These are phyloP conservation scores for Arctium lappa DNA, from an alignment of 129 eudicot species.

Conservation along the genomic window DNA sequence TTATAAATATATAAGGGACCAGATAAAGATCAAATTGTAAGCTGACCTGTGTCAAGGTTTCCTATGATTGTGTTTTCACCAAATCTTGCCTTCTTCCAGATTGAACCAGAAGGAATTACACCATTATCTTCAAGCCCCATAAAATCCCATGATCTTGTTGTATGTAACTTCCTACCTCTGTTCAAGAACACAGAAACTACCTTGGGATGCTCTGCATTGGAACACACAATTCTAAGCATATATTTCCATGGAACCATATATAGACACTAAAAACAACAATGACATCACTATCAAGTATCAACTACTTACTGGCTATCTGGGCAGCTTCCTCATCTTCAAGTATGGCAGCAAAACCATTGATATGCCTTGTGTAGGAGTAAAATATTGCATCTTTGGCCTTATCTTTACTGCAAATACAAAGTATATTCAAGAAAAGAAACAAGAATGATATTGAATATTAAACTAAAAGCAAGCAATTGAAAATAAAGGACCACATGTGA, in stretches of 20 bases:
- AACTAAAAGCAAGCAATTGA: not conserved
- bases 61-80: constrained; percentile 86
- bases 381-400: constrained; percentile 84
- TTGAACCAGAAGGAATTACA: constrained; percentile 39
- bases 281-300: not conserved
- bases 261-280: not conserved
- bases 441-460: not conserved
- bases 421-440: not conserved
- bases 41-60: constrained; percentile 92
- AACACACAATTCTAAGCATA: not conserved
- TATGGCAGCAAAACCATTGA: constrained; percentile 93
- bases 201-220: constrained; percentile 66
- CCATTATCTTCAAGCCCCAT: constrained; percentile 69
- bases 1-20: not conserved
- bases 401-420: constrained; percentile 31
- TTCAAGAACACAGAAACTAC: constrained; percentile 82
- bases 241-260: not conserved
- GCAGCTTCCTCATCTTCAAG: constrained; percentile 77
- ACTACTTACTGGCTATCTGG: constrained; percentile 59
- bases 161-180: constrained; percentile 70
- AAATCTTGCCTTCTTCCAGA: constrained; percentile 84
- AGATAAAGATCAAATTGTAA: not conserved
- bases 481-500: not conserved
- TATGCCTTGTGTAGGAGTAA: constrained; percentile 85
- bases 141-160: constrained; percentile 93